These are phyloP conservation scores for Tulasnella sp. DNA, from an alignment of 768 basidiomycete species.

Conservation along the genomic window DNA sequence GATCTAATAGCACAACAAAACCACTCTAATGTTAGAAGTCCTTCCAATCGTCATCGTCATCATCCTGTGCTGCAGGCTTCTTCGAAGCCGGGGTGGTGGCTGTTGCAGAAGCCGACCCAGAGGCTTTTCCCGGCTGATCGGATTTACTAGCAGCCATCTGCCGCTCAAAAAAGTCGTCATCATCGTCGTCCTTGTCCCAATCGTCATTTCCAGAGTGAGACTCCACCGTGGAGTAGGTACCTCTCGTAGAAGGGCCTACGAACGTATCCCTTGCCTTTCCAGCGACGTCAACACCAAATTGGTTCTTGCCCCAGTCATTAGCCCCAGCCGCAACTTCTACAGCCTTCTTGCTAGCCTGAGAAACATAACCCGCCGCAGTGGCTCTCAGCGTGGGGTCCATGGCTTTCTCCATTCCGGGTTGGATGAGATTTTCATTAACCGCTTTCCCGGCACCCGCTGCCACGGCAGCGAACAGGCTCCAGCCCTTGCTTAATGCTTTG, in stretches of 20 bases:
- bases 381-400: conserved; percentile 73
- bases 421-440: conserved; percentile 80
- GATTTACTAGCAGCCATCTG: conserved; percentile 23
- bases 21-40: conserved; percentile 46
- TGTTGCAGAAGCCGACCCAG: not conserved
- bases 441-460: conserved; percentile 70
- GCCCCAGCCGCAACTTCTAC: conserved; percentile 53
- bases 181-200: conserved; percentile 18
- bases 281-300: conserved; percentile 79
- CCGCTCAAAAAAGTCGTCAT: conserved; percentile 23
- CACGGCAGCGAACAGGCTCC: conserved; percentile 88
- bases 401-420: conserved; percentile 78
- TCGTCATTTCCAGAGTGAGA: conserved; percentile 21
- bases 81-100: conserved; percentile 21
- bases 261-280: conserved; percentile 59
- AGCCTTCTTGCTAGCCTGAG: conserved; percentile 59
- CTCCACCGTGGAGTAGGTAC: conserved; percentile 10
- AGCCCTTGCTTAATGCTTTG: conserved; percentile 82
- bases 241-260: conserved; percentile 32
- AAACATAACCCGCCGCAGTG: conserved; percentile 62
- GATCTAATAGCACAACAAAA: conserved; percentile 7
- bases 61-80: conserved; percentile 34
- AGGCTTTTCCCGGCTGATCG: conserved; percentile 19
- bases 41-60: conserved; percentile 60
- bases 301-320: conserved; percentile 68